A percentile compares a stretch with the other conserved stretches of the same genome.
Evolutionary conservation across 495 filamentous ascomycete species (phyloP).

Genomic region (Lophiotrema nucula): DNA sequence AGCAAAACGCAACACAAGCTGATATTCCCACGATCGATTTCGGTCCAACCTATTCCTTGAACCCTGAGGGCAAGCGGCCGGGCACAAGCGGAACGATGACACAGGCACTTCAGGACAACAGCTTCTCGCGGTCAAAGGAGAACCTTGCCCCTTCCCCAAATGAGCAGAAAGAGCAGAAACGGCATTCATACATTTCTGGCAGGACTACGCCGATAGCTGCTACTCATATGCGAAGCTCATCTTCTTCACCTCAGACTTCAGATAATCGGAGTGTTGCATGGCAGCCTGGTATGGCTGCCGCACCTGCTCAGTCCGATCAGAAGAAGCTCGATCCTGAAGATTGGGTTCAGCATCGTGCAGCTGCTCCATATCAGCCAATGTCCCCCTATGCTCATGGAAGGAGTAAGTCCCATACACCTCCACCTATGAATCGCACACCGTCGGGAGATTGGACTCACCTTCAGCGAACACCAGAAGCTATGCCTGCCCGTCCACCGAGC

Average conservation of each 20-base stretch:
- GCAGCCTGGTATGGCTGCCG: constrained; percentile 61
- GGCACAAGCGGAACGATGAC: constrained; percentile 47
- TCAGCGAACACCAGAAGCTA: constrained; percentile 22
- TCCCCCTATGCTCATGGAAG: constrained; percentile 45
- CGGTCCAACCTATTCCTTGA: constrained; percentile 65
- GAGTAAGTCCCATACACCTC: constrained; percentile 36
- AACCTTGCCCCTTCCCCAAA: constrained; percentile 18
- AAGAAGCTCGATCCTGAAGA: constrained; percentile 65
- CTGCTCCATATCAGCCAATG: constrained; percentile 49
- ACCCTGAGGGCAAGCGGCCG: constrained; percentile 51
- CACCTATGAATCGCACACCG: constrained; percentile 43
- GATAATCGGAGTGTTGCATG: constrained; percentile 61
- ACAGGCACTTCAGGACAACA: constrained; percentile 29
- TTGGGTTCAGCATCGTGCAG: constrained; percentile 81
- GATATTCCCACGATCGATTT: constrained; percentile 82
- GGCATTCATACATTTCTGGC: constrained; percentile 21
- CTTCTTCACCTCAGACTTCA: constrained; percentile 46
- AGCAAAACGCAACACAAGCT: constrained; percentile 26
- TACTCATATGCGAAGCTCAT: constrained; percentile 40
- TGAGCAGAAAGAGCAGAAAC: constrained; percentile 21
- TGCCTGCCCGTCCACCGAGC: constrained; percentile 22
- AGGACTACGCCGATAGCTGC: constrained; percentile 23
- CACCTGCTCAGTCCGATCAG: constrained; percentile 21
- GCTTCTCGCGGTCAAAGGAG: constrained; percentile 15
- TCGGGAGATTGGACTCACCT: constrained; percentile 58